Conservation (phyloP, 352 stramenopile species). For the Phytophthora syringae region DNA sequence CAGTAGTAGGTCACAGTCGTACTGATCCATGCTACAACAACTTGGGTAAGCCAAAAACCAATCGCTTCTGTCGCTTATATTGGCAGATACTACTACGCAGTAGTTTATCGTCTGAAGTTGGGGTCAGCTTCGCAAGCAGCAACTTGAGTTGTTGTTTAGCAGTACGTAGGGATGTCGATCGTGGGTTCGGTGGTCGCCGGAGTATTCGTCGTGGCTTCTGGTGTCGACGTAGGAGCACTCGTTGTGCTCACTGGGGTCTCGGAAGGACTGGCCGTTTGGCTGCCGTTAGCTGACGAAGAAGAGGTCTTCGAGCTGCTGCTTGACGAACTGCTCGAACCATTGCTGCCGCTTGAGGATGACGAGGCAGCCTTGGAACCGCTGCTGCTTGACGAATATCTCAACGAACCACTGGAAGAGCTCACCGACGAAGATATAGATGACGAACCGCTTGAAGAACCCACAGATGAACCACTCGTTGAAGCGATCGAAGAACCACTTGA, state of each 20-base stretch:
- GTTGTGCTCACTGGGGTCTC: constrained; percentile 4
- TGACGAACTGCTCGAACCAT: not conserved
- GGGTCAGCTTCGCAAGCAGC: no score
- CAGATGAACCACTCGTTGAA: not conserved
- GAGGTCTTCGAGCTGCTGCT: not conserved
- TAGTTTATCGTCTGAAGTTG: not conserved
- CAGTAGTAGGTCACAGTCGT: no score
- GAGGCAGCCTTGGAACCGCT: not conserved
- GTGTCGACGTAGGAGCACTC: no score
- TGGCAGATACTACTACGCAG: no score
- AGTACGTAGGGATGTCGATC: constrained; percentile 11
- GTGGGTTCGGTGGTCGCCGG: constrained; percentile 10
- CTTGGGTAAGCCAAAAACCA: not conserved
- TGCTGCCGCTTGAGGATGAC: not conserved
- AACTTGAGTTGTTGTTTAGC: constrained; percentile 1
- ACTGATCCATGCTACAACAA: no score
- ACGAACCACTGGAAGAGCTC: not conserved
- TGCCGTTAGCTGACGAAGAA: not conserved
- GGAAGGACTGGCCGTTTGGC: not conserved
- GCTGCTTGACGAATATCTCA: not conserved
- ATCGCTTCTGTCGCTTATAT: constrained; percentile 11
- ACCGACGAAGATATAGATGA: no score
- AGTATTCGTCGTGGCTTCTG: not conserved
- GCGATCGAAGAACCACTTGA: not conserved
- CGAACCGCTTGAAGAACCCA: not conserved